A percentile compares a stretch with the other conserved stretches of the same genome.
Conservation (phyloP, 192 early-diverging fungal genomes). For the Gamsiella multidivaricata region DNA sequence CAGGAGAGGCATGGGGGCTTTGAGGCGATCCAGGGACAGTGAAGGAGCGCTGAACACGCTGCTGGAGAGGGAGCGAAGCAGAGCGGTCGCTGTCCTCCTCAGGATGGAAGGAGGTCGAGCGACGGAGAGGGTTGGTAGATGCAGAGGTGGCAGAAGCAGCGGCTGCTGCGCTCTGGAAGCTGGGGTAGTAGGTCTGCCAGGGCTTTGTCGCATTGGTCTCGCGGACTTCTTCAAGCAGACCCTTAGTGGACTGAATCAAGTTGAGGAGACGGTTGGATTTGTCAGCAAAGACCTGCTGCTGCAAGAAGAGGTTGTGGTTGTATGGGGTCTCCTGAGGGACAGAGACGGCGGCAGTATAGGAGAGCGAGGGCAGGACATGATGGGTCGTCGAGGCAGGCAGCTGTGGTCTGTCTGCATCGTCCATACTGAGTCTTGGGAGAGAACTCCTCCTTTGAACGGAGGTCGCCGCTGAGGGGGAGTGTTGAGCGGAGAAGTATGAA, state of each 20-base stretch:
- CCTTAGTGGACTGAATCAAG: slow-evolving; percentile 72
- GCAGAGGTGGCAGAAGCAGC: slow-evolving; percentile 33
- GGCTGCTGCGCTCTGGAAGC: slow-evolving; percentile 36
- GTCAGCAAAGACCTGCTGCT: slow-evolving; percentile 79
- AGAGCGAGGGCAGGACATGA: slow-evolving; percentile 48
- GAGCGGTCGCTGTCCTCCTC: slow-evolving; percentile 37
- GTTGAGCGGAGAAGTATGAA: slow-evolving; percentile 51
- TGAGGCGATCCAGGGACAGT: slow-evolving; percentile 44
- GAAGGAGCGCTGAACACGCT: slow-evolving; percentile 50
- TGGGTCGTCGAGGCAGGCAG: slow-evolving; percentile 12
- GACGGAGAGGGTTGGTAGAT: slow-evolving; percentile 26
- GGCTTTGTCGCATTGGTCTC: slow-evolving; percentile 71
- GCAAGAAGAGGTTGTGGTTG: slow-evolving; percentile 53
- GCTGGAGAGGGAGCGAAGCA: slow-evolving; percentile 16
- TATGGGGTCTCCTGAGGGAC: slow-evolving; percentile 39
- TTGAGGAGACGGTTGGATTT: slow-evolving; percentile 77
- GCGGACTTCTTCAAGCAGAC: slow-evolving; percentile 74
- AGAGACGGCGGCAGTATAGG: slow-evolving; percentile 31
- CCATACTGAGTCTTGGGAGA: slow-evolving; percentile 39
- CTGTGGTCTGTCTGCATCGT: slow-evolving; percentile 30
- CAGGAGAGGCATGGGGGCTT: slow-evolving; percentile 4
- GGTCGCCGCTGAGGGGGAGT: slow-evolving; percentile 9
- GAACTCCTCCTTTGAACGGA: slow-evolving; percentile 44
- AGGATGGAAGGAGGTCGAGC: slow-evolving; percentile 47
- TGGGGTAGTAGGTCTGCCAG: slow-evolving; percentile 72